Evolutionary conservation across 768 basidiomycete species (phyloP).

Genomic region (Lactarius sanguifluus): DNA sequence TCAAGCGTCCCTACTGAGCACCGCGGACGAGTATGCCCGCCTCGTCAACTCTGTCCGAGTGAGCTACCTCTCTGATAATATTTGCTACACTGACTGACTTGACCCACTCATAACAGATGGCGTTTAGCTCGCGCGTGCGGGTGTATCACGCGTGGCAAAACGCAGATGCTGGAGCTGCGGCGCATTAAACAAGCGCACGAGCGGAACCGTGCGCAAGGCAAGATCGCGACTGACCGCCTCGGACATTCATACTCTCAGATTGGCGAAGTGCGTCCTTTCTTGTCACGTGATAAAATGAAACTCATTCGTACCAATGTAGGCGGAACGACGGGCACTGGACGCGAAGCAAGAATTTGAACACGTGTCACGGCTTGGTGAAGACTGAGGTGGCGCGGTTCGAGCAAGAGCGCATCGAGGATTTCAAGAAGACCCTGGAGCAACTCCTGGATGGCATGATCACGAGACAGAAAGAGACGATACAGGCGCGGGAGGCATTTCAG

Average conservation of each 20-base stretch:
- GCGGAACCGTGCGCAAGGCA: conserved; percentile 74
- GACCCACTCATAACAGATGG: conserved; percentile 50
- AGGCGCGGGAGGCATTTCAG: conserved; percentile 28
- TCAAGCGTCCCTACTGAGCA: conserved; percentile 74
- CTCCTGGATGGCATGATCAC: conserved; percentile 87
- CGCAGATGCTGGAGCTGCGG: conserved; percentile 69
- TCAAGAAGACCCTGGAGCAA: conserved; percentile 77
- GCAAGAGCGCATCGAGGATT: conserved; percentile 89
- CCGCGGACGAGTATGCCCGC: conserved; percentile 92
- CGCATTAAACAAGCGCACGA: conserved; percentile 79
- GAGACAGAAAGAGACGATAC: conserved; percentile 70
- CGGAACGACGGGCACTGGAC: conserved; percentile 81
- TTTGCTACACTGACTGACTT: background rate
- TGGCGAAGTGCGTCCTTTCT: conserved; percentile 58
- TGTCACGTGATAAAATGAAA: background rate
- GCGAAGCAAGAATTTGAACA: conserved; percentile 88
- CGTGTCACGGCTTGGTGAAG: conserved; percentile 86
- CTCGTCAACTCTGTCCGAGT: conserved; percentile 86
- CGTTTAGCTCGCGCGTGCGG: conserved; percentile 85
- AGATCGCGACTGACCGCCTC: conserved; percentile 65
- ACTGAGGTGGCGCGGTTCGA: conserved; percentile 89
- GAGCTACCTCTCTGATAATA: conserved; percentile 8
- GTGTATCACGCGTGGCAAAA: conserved; percentile 79
- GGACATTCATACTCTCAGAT: conserved; percentile 76
- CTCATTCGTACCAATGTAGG: conserved; percentile 44